Percentiles rank a stretch among this genome's conserved stretches.
Conservation (phyloP, 2,329 filamentous ascomycete genomes). For the Sporothrix brunneoviolacea region DNA sequence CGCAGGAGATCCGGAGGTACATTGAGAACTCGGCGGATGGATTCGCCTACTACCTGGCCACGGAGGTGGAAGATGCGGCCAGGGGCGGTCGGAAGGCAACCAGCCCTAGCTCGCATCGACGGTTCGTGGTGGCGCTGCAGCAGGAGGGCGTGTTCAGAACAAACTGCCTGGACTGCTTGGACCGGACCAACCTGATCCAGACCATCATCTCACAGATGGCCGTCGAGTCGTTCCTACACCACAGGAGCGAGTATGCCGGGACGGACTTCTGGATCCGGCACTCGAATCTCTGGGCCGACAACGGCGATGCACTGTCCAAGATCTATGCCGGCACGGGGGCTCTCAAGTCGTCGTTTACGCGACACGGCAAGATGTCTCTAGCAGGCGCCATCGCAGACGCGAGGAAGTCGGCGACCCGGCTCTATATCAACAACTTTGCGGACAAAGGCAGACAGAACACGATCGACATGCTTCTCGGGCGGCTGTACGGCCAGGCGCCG, state of each 20-base stretch:
- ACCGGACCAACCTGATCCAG: slow-evolving; percentile 92
- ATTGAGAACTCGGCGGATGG: slow-evolving; percentile 74
- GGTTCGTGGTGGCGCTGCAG: slow-evolving; percentile 67
- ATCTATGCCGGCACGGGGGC: slow-evolving; percentile 97
- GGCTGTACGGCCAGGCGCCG: slow-evolving; percentile 72
- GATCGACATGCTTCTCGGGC: slow-evolving; percentile 85
- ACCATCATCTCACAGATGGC: slow-evolving; percentile 94
- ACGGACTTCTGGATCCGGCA: slow-evolving; percentile 89
- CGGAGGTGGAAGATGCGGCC: slow-evolving; percentile 56
- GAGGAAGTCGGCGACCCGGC: slow-evolving; percentile 83
- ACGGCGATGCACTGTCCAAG: slow-evolving; percentile 85
- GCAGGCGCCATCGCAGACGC: slow-evolving; percentile 92
- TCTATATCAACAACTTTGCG: slow-evolving; percentile 97
- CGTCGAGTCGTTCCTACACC: slow-evolving; percentile 72
- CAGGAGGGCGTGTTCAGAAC: slow-evolving; percentile 95
- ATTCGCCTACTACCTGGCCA: slow-evolving; percentile 87
- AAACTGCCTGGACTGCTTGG: slow-evolving; percentile 92
- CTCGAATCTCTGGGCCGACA: slow-evolving; percentile 93
- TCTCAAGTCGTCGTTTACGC: slow-evolving; percentile 89
- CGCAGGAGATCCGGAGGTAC: slow-evolving; percentile 71
- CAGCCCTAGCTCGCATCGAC: slow-evolving; percentile 25
- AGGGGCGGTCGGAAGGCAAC: slow-evolving; percentile 22
- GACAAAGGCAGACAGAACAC: slow-evolving; percentile 90
- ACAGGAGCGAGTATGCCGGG: slow-evolving; percentile 60
- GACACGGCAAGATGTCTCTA: slow-evolving; percentile 91